These are phyloP conservation scores for Knoxdaviesia proteae DNA, from an alignment of 2,329 filamentous ascomycete species.

Conservation along the genomic window DNA sequence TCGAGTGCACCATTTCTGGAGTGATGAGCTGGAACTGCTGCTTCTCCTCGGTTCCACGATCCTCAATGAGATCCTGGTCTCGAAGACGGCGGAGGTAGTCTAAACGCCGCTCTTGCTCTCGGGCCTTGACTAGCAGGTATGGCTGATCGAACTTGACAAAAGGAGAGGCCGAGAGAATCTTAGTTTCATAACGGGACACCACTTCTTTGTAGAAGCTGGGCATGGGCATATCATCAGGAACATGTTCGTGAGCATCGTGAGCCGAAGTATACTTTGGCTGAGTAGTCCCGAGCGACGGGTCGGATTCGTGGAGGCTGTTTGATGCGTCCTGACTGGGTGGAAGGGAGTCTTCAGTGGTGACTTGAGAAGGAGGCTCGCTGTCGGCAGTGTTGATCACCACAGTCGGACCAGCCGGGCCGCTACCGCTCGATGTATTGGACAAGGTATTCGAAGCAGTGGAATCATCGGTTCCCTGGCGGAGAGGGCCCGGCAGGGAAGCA, in stretches of 20 bases:
- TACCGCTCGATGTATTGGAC: neutral
- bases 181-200: constrained; percentile 81
- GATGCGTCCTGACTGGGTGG: too few relatives aligned
- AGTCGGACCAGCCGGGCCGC: constrained; percentile 10
- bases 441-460: constrained; percentile 3
- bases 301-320: too few relatives aligned
- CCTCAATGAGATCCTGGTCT: constrained; percentile 48
- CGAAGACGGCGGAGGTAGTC: constrained; percentile 64
- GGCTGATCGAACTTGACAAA: constrained; percentile 92
- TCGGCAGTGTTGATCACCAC: constrained; percentile 17
- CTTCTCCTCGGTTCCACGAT: constrained; percentile 37
- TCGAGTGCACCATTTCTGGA: constrained; percentile 82
- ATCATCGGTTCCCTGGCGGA: constrained; percentile 10
- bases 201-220: constrained; percentile 90
- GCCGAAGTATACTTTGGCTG: too few relatives aligned
- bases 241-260: too few relatives aligned
- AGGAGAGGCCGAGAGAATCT: constrained; percentile 81
- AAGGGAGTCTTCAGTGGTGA: too few relatives aligned
- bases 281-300: too few relatives aligned
- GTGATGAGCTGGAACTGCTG: constrained; percentile 78
- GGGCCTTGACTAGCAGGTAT: constrained; percentile 76
- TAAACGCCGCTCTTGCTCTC: constrained; percentile 73
- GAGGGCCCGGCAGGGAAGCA: constrained; percentile 5
- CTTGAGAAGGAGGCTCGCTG: constrained; percentile 15
- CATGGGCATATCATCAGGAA: constrained; percentile 47